Evolutionary conservation across 2,329 filamentous ascomycete genomes (phyloP).

Genomic region (Fusarium oligoseptatum): DNA sequence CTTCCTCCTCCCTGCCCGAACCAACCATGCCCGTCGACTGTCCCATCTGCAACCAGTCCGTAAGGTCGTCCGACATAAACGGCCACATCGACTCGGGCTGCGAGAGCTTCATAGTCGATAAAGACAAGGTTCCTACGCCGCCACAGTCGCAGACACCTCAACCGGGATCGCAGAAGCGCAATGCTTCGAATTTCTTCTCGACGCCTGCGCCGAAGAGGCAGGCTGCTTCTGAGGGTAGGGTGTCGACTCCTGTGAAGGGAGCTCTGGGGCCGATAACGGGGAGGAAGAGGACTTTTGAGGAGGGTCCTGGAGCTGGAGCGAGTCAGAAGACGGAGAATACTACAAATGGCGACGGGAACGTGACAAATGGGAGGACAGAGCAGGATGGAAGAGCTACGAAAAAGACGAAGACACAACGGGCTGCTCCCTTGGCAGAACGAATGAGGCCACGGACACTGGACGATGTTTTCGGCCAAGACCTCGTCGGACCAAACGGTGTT

Average conservation of each 20-base stretch:
- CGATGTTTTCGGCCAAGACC: slow-evolving; percentile 90
- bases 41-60: slow-evolving; percentile 82
- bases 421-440: slow-evolving; percentile 89
- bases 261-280: slow-evolving; percentile 50
- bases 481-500: slow-evolving; percentile 88
- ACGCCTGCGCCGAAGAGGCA: slow-evolving; percentile 71
- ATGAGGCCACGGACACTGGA: slow-evolving; percentile 90
- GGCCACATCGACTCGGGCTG: slow-evolving; percentile 90
- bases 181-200: slow-evolving; percentile 71
- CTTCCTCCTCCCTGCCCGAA: not conserved
- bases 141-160: slow-evolving; percentile 50
- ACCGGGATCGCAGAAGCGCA: slow-evolving; percentile 64
- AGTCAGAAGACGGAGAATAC: slow-evolving; percentile 10
- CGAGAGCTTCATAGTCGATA: slow-evolving; percentile 73
- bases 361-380: slow-evolving; percentile 22
- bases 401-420: slow-evolving; percentile 76
- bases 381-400: slow-evolving; percentile 65
- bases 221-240: slow-evolving; percentile 50
- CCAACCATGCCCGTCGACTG: slow-evolving; percentile 72
- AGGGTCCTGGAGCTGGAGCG: slow-evolving; percentile 60
- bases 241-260: slow-evolving; percentile 53
- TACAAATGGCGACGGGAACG: slow-evolving; percentile 21
- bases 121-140: slow-evolving; percentile 51
- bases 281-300: slow-evolving; percentile 67
- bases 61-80: slow-evolving; percentile 84